A percentile compares a stretch with the other conserved stretches of the same genome.
Evolutionary conservation across 2,329 filamentous ascomycete species (phyloP).

Genomic region (Anthostomella pinea): DNA sequence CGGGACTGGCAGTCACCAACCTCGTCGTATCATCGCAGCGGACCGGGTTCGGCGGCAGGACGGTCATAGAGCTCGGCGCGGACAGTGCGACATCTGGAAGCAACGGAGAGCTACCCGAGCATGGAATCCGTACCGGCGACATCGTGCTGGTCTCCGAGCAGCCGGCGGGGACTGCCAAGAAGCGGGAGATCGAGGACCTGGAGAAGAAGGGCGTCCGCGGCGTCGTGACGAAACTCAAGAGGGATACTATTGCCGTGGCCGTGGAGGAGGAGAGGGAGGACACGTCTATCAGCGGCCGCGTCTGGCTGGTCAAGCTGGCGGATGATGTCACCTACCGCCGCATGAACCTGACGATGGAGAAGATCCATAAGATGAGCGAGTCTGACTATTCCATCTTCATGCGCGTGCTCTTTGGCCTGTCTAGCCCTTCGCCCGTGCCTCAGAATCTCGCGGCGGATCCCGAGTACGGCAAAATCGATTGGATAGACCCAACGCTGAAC

Average conservation of each 20-base stretch:
- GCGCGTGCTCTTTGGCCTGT: constrained; percentile 60
- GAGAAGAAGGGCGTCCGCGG: constrained; percentile 67
- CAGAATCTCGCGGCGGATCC: constrained; percentile 40
- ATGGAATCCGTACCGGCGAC: constrained; percentile 73
- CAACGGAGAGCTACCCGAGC: constrained; percentile 61
- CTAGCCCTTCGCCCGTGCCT: constrained; percentile 48
- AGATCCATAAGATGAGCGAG: constrained; percentile 55
- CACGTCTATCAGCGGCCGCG: constrained; percentile 42
- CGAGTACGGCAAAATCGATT: constrained; percentile 48
- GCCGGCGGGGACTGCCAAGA: constrained; percentile 68
- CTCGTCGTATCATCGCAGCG: constrained; percentile 71
- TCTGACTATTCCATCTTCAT: constrained; percentile 59
- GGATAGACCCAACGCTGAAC: constrained; percentile 62
- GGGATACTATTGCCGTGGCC: constrained; percentile 61
- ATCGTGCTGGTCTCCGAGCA: constrained; percentile 76
- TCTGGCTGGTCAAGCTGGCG: constrained; percentile 66
- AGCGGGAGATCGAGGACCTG: constrained; percentile 67
- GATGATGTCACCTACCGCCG: constrained; percentile 65
- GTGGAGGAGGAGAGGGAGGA: constrained; percentile 62
- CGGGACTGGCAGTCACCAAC: constrained; percentile 76
- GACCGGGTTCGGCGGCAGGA: constrained; percentile 88
- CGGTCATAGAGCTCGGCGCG: constrained; percentile 73
- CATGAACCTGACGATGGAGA: constrained; percentile 63
- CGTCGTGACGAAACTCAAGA: constrained; percentile 65
- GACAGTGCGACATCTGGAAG: constrained; percentile 62